Evolutionary conservation across 768 basidiomycete species (phyloP).

Genomic region (Macrolepiota dolichaula): DNA sequence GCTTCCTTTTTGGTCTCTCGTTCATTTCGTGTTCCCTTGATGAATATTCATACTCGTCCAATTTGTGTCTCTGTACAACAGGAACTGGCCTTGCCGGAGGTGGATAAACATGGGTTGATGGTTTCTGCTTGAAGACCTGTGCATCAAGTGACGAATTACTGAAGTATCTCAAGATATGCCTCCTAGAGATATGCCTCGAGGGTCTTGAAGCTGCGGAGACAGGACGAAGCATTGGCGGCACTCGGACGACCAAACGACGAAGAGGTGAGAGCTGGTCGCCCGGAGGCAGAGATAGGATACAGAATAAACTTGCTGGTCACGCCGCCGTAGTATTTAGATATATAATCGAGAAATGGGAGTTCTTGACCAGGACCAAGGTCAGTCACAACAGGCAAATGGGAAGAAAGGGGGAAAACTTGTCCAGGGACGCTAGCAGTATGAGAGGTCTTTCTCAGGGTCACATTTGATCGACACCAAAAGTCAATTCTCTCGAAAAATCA

Average conservation of each 20-base stretch:
- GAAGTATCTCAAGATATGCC: not conserved
- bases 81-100: not conserved
- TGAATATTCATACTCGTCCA: not conserved
- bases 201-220: constrained; percentile 2
- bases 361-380: not conserved
- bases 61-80: not conserved
- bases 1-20: not conserved
- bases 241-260: not conserved
- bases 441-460: constrained; percentile 5
- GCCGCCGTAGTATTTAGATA: not conserved
- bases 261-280: not conserved
- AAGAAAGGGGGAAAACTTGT: not conserved
- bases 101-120: not conserved
- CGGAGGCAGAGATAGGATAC: not conserved
- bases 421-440: not conserved
- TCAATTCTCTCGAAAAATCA: not conserved
- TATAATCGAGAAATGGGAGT: not conserved
- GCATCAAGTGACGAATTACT: not conserved
- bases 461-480: not conserved
- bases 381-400: not conserved
- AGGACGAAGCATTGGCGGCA: constrained; percentile 3
- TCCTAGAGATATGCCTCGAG: not conserved
- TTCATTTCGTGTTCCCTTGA: not conserved
- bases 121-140: constrained; percentile 6
- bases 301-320: no score